Evolutionary conservation across 106 monocot genomes (phyloP).

Genomic region (Dactylorhiza incarnata): DNA sequence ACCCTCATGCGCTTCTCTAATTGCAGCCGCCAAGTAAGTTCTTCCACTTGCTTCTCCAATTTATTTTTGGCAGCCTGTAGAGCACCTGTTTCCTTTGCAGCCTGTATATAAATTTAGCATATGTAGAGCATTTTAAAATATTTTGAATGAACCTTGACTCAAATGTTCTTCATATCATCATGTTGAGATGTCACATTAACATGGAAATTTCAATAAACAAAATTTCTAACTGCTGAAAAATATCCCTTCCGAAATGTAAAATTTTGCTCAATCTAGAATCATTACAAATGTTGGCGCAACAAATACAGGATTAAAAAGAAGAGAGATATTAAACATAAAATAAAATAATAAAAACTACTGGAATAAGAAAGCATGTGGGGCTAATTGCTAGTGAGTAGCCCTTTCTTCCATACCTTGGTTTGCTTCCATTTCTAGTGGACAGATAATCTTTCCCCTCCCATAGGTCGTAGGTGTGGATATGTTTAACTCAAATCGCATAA

Average conservation of each 20-base stretch:
- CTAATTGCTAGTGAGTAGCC: not conserved
- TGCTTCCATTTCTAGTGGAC: no score
- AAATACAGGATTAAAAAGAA: not conserved
- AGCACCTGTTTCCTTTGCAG: constrained; percentile 71
- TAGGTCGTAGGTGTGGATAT: no score
- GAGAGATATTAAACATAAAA: not conserved
- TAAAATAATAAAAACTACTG: not conserved
- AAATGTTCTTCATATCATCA: not conserved
- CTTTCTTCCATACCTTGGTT: no score
- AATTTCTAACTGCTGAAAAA: not conserved
- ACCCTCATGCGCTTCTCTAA: constrained; percentile 67
- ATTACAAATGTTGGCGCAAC: not conserved
- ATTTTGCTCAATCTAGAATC: not conserved
- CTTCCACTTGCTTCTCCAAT: constrained; percentile 71
- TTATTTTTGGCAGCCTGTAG: constrained; percentile 59
- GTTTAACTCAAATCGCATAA: no score
- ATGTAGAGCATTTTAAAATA: not conserved
- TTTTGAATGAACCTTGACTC: not conserved
- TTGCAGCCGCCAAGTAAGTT: constrained; percentile 58
- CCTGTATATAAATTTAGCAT: constrained; percentile 21
- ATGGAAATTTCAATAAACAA: not conserved
- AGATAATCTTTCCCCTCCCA: no score
- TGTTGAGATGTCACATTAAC: not conserved
- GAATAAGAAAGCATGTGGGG: not conserved
- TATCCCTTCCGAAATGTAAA: not conserved